phyloP scores from a whole-genome alignment of 1,284 basidiomycete genomes.

The Hortiboletus rubellus region DNA sequence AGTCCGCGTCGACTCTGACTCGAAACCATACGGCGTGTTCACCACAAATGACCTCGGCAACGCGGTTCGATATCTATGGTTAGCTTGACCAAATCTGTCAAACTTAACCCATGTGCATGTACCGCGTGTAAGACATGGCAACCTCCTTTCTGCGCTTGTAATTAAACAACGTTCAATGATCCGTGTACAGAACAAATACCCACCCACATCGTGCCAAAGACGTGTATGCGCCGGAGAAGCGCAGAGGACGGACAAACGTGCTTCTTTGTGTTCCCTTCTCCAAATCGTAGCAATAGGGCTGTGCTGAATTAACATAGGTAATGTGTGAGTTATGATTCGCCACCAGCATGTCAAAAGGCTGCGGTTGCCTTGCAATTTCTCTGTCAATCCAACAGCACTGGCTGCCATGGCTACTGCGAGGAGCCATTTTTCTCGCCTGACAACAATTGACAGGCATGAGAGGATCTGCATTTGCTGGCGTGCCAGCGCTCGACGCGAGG shows the following conservation, averaged over 20 bases:
- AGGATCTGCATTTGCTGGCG: not conserved
- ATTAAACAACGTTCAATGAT: not conserved
- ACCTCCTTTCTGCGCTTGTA: conserved; percentile 2
- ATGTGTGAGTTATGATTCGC: not conserved
- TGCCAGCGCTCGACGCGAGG: not conserved
- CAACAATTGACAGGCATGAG: not conserved
- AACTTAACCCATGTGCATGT: conserved; percentile 27
- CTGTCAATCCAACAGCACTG: not conserved
- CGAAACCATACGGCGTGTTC: conserved; percentile 3
- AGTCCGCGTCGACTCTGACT: conserved; percentile 12
- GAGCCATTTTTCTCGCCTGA: not conserved
- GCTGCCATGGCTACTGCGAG: conserved; percentile 11
- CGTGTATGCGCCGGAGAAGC: not conserved
- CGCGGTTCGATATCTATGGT: conserved; percentile 10
- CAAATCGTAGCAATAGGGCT: not conserved
- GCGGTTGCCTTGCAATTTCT: not conserved
- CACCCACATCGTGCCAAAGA: not conserved
- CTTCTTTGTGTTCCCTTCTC: conserved; percentile 5
- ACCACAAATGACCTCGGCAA: conserved; percentile 2
- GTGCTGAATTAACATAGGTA: not conserved
- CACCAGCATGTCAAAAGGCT: not conserved
- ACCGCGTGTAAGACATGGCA: not conserved
- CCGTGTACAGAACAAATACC: not conserved
- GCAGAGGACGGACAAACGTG: not conserved
- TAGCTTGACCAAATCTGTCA: conserved; percentile 8